These are phyloP conservation scores for Hypoxylon perforatum DNA, from an alignment of 495 filamentous ascomycete genomes.

Conservation along the genomic window DNA sequence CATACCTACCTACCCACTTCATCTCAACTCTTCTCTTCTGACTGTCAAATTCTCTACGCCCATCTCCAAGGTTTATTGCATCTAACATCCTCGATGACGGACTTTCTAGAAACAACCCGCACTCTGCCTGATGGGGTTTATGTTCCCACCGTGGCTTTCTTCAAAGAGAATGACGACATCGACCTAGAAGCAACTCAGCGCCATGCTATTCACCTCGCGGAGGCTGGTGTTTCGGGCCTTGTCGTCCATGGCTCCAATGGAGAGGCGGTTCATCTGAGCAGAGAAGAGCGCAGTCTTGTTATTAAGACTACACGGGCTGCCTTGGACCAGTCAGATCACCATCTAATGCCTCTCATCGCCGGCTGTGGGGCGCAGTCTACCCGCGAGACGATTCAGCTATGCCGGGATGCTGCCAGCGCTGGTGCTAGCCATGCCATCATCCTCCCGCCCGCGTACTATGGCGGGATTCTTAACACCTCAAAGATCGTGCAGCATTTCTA, in stretches of 20 bases:
- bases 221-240: conserved; percentile 77
- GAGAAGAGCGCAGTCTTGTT: conserved; percentile 74
- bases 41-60: neutral
- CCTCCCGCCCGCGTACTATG: conserved; percentile 89
- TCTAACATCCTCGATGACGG: conserved; percentile 36
- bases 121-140: conserved; percentile 67
- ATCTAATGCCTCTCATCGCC: conserved; percentile 79
- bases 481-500: conserved; percentile 78
- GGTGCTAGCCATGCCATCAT: conserved; percentile 89
- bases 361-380: conserved; percentile 86
- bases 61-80: neutral
- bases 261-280: conserved; percentile 83
- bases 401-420: conserved; percentile 75
- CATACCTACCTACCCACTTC: neutral
- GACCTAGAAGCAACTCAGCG: conserved; percentile 73
- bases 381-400: conserved; percentile 85
- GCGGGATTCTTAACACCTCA: conserved; percentile 73
- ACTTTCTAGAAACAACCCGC: conserved; percentile 20
- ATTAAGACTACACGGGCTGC: conserved; percentile 81
- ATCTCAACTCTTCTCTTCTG: neutral
- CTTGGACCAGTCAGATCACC: conserved; percentile 71
- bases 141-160: conserved; percentile 78
- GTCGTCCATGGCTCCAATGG: conserved; percentile 89
- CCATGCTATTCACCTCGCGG: conserved; percentile 77
- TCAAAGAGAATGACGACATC: conserved; percentile 66